phyloP scores from a whole-genome alignment of 1,284 basidiomycete genomes.

The Marasmius fiardii region DNA sequence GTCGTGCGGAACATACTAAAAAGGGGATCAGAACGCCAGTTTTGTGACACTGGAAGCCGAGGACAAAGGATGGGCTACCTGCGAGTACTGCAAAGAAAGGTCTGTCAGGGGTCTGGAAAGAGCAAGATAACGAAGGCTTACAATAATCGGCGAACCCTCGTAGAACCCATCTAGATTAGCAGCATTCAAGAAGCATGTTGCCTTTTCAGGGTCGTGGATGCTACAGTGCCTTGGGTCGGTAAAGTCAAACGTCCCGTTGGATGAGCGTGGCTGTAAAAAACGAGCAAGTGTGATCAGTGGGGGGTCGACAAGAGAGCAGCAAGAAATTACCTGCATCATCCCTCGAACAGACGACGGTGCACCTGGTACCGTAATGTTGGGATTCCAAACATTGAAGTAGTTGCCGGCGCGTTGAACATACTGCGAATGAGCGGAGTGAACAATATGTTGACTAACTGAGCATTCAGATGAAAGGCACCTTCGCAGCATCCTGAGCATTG shows the following conservation, averaged over 20 bases:
- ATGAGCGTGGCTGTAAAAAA: constrained; percentile 44
- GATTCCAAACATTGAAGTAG: constrained; percentile 58
- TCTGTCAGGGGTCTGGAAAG: neutral
- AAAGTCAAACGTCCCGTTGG: constrained; percentile 58
- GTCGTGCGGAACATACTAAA: constrained; percentile 59
- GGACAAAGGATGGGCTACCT: constrained; percentile 26
- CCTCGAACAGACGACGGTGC: constrained; percentile 38
- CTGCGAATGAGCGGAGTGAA: constrained; percentile 24
- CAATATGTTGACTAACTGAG: too few relatives aligned
- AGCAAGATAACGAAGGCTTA: constrained; percentile 23
- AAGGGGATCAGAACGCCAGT: too few relatives aligned
- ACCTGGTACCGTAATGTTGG: constrained; percentile 45
- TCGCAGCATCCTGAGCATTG: constrained; percentile 40
- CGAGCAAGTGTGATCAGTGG: constrained; percentile 4
- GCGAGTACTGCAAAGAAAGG: constrained; percentile 35
- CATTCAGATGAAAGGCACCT: constrained; percentile 29
- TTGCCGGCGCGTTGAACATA: constrained; percentile 53
- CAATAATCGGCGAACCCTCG: constrained; percentile 58
- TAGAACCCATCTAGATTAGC: constrained; percentile 61
- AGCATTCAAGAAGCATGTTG: constrained; percentile 61
- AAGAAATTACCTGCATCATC: constrained; percentile 46
- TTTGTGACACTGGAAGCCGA: too few relatives aligned
- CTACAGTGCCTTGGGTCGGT: constrained; percentile 68
- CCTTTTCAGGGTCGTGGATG: constrained; percentile 50
- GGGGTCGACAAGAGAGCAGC: too few relatives aligned